phyloP scores from a whole-genome alignment of 495 filamentous ascomycete species.

The Physcia stellaris region DNA sequence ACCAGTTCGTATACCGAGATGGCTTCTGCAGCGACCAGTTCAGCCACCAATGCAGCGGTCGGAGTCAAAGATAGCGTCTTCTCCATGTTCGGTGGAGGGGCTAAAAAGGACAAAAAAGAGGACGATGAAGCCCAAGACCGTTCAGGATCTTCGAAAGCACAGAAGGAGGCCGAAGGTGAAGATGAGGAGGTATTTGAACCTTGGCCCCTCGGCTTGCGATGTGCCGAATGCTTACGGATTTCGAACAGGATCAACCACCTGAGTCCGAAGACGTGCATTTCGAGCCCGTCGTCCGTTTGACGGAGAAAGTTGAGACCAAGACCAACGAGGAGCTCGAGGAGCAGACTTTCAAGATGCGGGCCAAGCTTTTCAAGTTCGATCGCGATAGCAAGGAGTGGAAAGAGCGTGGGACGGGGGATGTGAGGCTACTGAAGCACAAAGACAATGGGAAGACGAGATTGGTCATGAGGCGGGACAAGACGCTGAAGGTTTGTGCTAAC shows the following conservation, averaged over 20 bases:
- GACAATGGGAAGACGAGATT: slow-evolving; percentile 96
- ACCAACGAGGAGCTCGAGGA: slow-evolving; percentile 98
- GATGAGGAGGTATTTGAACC: slow-evolving; percentile 15
- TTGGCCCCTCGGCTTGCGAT: neutral
- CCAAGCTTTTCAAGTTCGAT: slow-evolving; percentile 98
- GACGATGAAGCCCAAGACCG: slow-evolving; percentile 65
- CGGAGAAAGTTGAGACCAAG: slow-evolving; percentile 90
- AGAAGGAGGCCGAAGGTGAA: slow-evolving; percentile 50
- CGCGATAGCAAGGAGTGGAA: slow-evolving; percentile 89
- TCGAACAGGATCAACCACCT: slow-evolving; percentile 49
- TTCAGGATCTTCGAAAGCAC: slow-evolving; percentile 75
- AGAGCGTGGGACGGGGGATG: slow-evolving; percentile 95
- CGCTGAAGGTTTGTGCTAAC: slow-evolving; percentile 99
- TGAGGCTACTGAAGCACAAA: slow-evolving; percentile 92
- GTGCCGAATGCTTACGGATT: neutral
- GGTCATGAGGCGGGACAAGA: slow-evolving; percentile 99
- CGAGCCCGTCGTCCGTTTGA: slow-evolving; percentile 87
- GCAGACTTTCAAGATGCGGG: slow-evolving; percentile 97
- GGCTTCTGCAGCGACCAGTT: slow-evolving; percentile 13
- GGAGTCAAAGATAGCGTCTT: slow-evolving; percentile 67
- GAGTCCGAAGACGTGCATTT: slow-evolving; percentile 91
- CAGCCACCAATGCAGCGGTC: slow-evolving; percentile 30
- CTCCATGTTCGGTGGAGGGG: slow-evolving; percentile 92
- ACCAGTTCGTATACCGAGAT: slow-evolving; percentile 24
- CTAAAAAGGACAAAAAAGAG: slow-evolving; percentile 73